Evolutionary conservation across 2,329 filamentous ascomycete genomes (phyloP), one percentile per base, ranked within the genome.

Genomic region (Penicillium rolfsii): DNA sequence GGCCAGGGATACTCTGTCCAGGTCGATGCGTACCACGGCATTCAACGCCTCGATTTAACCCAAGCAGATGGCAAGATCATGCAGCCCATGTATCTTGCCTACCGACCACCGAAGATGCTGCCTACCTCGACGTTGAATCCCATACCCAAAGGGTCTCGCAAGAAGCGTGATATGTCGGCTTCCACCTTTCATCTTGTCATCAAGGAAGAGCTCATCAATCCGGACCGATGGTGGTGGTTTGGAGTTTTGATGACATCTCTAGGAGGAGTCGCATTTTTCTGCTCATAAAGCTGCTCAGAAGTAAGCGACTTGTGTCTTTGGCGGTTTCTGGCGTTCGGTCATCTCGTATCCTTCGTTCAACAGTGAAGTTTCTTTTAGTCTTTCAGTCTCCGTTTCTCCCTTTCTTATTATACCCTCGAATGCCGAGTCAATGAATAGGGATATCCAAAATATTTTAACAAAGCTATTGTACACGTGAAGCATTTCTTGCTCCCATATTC

Each of bases 101-200:
- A 83, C 71, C 81, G 76, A 12, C 84, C 87, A 5, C 88, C 89
- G 0, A 77, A 87, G 70, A 91, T 91, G 87, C 83, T 91, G 5
- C 88, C 89, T 1, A 90, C 88, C 3, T 80, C 81, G 11, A 89
- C 87, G 0, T 79, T 91, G 61, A 87, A 90, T 69, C 85, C 87
- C 0, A 79, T 76, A 1, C 68, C 78, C 1, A 74, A 77, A 3
- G 69, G 74, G n/a, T 78, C 73, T 6, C 68, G 68, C 22, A 76
- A 74, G 59, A 68, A 69, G 48, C 59, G 67, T 2, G 65, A 65
- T 7, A 6, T 67, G 5, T 58, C 62, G 22, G 54, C 48, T 2
- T 22, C 65, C 22, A 58, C 40, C 7, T 52, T 66, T 7, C 60
- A 66, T 5, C 55, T 77, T 41, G 57, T 75, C 12, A 70, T 70